Percentiles rank a stretch among this genome's conserved stretches.
Conservation (phyloP, 352 stramenopile genomes). For the Blastocystis hominis region DNA sequence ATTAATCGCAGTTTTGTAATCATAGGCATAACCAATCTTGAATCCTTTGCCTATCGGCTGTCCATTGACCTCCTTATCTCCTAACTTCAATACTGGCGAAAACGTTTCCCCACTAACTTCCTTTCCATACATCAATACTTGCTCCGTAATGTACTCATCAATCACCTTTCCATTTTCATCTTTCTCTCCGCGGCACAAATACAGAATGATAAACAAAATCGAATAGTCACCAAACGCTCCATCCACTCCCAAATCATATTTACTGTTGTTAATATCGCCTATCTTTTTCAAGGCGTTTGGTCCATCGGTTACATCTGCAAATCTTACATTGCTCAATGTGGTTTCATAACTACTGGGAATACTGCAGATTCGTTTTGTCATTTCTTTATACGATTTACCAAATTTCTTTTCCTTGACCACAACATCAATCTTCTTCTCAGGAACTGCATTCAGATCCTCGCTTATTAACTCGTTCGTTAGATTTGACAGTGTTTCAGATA, state of each 20-base stretch:
- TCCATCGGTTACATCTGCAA: not conserved
- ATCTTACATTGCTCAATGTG: not conserved
- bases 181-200: no score
- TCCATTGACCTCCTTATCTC: not conserved
- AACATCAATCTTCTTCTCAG: not conserved
- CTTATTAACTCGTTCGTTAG: not conserved
- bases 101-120: not conserved
- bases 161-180: not conserved
- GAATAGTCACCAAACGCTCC: no score
- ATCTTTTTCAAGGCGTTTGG: not conserved
- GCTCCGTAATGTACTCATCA: not conserved
- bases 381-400: not conserved
- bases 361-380: not conserved
- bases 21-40: conserved; percentile 22
- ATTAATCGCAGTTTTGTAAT: conserved; percentile 40
- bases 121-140: not conserved
- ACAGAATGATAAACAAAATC: no score
- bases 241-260: no score
- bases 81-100: not conserved
- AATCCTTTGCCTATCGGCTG: conserved; percentile 17
- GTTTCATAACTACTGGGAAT: not conserved
- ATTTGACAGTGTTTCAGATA: not conserved
- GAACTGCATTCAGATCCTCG: not conserved
- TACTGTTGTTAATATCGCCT: no score
- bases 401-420: not conserved